These are phyloP conservation scores for Leccinum uliginosum DNA, from an alignment of 768 basidiomycete species.

Conservation along the genomic window DNA sequence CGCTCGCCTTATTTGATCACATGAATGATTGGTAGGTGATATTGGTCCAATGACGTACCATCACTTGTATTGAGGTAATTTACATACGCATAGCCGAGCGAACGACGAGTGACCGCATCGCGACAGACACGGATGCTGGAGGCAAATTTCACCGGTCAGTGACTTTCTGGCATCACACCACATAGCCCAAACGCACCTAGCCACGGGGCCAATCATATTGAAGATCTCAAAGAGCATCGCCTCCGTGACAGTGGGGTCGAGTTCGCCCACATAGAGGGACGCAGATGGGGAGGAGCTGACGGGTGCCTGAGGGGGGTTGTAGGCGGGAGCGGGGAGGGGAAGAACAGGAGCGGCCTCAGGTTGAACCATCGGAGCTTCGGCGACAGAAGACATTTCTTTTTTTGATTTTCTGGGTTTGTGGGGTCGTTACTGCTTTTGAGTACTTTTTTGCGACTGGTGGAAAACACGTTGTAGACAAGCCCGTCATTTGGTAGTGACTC, in stretches of 20 bases:
- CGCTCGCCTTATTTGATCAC: conserved; percentile 68
- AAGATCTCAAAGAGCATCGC: conserved; percentile 99
- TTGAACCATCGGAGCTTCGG: conserved; percentile 51
- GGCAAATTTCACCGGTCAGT: not conserved
- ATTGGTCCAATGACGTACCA: conserved; percentile 48
- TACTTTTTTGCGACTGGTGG: conserved; percentile 63
- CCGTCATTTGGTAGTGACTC: conserved; percentile 9
- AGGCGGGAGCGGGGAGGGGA: conserved; percentile 44
- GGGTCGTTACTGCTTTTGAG: conserved; percentile 90
- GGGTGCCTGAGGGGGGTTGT: conserved; percentile 51
- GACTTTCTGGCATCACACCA: not conserved
- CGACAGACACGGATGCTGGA: conserved; percentile 96
- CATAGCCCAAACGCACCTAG: conserved; percentile 56
- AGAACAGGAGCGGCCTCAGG: conserved; percentile 45
- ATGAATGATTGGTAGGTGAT: not conserved
- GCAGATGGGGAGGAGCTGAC: conserved; percentile 72
- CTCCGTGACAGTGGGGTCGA: conserved; percentile 96
- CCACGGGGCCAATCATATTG: conserved; percentile 99
- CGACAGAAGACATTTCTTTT: conserved; percentile 55
- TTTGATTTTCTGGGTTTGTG: conserved; percentile 46
- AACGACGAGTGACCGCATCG: conserved; percentile 99
- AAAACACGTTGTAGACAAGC: conserved; percentile 11
- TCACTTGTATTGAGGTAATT: conserved; percentile 96
- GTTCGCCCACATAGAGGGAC: conserved; percentile 98
- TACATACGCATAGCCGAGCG: conserved; percentile 99